Percentiles rank a stretch among this genome's conserved stretches.
These are phyloP conservation scores for Beauveria bassiana DNA, from an alignment of 2,329 filamentous ascomycete genomes.

Conservation along the genomic window DNA sequence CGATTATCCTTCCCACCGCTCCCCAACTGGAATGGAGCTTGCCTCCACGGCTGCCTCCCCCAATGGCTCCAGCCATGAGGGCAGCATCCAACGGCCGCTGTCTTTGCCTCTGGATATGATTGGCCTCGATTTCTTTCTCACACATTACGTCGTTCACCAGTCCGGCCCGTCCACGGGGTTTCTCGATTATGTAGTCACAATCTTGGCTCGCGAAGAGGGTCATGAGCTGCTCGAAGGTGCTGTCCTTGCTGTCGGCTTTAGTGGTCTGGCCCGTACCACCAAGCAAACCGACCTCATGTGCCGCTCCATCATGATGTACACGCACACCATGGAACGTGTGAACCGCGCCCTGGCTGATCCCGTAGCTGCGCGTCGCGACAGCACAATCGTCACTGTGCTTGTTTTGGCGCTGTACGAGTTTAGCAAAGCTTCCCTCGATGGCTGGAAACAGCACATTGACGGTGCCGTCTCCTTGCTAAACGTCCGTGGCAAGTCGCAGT, in stretches of 20 bases:
- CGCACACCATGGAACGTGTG: constrained; percentile 9
- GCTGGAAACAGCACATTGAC: constrained; percentile 13
- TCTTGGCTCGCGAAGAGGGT: constrained; percentile 9
- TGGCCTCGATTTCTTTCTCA: constrained; percentile 9
- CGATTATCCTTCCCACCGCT: not conserved
- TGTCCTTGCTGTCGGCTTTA: constrained; percentile 9
- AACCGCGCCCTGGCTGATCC: constrained; percentile 10
- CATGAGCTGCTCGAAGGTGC: constrained; percentile 10
- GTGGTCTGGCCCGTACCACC: constrained; percentile 10
- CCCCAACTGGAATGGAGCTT: constrained; percentile 1
- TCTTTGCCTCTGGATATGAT: constrained; percentile 10
- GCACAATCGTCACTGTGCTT: constrained; percentile 10
- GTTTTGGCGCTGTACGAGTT: constrained; percentile 11
- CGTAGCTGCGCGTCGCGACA: constrained; percentile 8
- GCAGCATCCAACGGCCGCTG: constrained; percentile 5
- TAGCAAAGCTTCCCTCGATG: constrained; percentile 10
- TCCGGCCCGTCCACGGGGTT: constrained; percentile 9
- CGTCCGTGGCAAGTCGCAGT: constrained; percentile 11
- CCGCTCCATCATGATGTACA: constrained; percentile 11
- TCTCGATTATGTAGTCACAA: constrained; percentile 9
- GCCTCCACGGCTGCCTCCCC: not conserved
- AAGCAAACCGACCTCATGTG: constrained; percentile 11
- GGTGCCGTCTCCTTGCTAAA: constrained; percentile 9
- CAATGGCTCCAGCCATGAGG: not conserved
- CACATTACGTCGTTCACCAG: constrained; percentile 10